Base-by-base conservation (phyloP, 768 basidiomycete species). In the Kwoniella europaea region DNA sequence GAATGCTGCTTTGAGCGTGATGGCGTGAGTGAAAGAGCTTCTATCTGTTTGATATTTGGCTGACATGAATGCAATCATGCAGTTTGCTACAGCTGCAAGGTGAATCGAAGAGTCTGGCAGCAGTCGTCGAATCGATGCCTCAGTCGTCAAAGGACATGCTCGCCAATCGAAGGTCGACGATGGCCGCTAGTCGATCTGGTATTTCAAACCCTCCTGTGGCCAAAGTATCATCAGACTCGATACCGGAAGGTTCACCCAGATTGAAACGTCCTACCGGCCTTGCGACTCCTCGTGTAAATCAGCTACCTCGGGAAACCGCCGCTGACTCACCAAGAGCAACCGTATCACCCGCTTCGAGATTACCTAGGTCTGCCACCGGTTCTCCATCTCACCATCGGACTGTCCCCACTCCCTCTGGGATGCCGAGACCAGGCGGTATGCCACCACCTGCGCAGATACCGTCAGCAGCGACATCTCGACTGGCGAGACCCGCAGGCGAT, bases 1-100 rank as follows among this genome's bases (percentile, higher is more conserved):
- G 12, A 95, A 92, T 78, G 93, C 95, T 9, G 92, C 93, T 4
- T 86, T 98, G 46, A 88, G 88, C 43, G 87, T 90, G 50, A 86
- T 98, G 61, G 91, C 94, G 94, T 91, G 79, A 78, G 86, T 84
- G n/a, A 0, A 15, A 13, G 46, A 15, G n/a, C n/a, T n/a, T n/a
- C n/a, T n/a, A n/a, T n/a, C n/a, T n/a, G n/a, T n/a, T 24, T 16
- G 41, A 1, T 64, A n/a, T 64, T 58, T 6, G 35, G 71, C 72
- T 74, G 56, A 79, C 53, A 46, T 52, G 15, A 12, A 27, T 18
- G 46, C 42, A n/a, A 54, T n/a, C 16, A 22, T 20, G 7, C 43
- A 80, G 79, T 16, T 62, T 78, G 46, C 69, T 80, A 4, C 75
- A 76, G 53, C 42, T 78, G 5, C 79, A 78, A 67, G 79, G 79